These are phyloP conservation scores for Erodium trifolium DNA, from an alignment of 441 rosid species.

Conservation along the genomic window DNA sequence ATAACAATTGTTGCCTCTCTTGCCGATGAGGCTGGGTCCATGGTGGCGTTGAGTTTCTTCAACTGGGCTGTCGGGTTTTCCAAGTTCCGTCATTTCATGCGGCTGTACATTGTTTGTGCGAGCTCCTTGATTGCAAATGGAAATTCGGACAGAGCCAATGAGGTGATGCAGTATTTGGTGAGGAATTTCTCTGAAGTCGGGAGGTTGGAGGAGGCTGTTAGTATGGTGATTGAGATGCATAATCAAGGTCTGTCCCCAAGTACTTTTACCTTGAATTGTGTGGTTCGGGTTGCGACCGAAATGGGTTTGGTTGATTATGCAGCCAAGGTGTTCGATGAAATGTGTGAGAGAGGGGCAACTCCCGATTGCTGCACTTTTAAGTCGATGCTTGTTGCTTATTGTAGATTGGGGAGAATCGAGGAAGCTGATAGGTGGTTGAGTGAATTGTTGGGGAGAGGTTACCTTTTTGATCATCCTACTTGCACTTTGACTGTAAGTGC, in stretches of 20 bases:
- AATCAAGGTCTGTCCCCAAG: slow-evolving; percentile 53
- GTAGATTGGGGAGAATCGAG: slow-evolving; percentile 43
- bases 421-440: slow-evolving; percentile 69
- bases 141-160: slow-evolving; percentile 58
- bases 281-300: slow-evolving; percentile 32
- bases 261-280: slow-evolving; percentile 38
- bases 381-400: slow-evolving; percentile 53
- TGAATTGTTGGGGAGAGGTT: slow-evolving; percentile 54
- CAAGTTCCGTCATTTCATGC: slow-evolving; percentile 68
- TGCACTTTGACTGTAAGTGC: slow-evolving; percentile 48
- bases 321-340: slow-evolving; percentile 62
- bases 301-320: slow-evolving; percentile 51
- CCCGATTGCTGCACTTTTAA: slow-evolving; percentile 57
- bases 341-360: slow-evolving; percentile 52
- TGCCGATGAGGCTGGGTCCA: slow-evolving; percentile 63
- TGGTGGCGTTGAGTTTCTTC: slow-evolving; percentile 76
- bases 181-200: slow-evolving; percentile 65
- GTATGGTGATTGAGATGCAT: slow-evolving; percentile 66
- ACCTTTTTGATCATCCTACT: slow-evolving; percentile 57
- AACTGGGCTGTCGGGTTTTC: slow-evolving; percentile 48
- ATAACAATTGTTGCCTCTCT: slow-evolving; percentile 64
- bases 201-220: slow-evolving; percentile 53
- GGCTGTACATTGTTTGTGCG: slow-evolving; percentile 61
- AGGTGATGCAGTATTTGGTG: slow-evolving; percentile 55
- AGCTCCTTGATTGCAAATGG: slow-evolving; percentile 49